Conservation (phyloP, 257 asterid genomes). For the Oldenlandia corymbosa region DNA sequence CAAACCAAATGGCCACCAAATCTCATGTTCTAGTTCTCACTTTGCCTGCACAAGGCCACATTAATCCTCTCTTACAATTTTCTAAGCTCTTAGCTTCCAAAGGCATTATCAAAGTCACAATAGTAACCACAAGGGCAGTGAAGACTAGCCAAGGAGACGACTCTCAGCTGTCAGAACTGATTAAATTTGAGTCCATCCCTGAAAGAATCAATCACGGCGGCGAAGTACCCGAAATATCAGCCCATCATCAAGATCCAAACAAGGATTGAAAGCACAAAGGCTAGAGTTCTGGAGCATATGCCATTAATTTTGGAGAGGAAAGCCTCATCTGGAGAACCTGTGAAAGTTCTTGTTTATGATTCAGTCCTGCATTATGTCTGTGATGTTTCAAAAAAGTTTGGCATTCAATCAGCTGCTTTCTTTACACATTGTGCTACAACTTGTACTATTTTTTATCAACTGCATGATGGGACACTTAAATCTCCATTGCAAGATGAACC, state of each 20-base stretch:
- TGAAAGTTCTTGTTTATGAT: slow-evolving; percentile 24
- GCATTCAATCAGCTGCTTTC: slow-evolving; percentile 28
- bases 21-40: background rate
- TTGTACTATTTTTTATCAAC: slow-evolving; percentile 27
- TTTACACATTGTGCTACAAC: slow-evolving; percentile 33
- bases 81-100: slow-evolving; percentile 3
- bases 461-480: slow-evolving; percentile 22
- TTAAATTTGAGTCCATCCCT: slow-evolving; percentile 2
- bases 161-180: background rate
- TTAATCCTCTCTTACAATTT: slow-evolving; percentile 5
- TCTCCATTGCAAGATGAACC: slow-evolving; percentile 15
- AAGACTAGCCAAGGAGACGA: too few species aligned
- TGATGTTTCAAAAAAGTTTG: slow-evolving; percentile 28
- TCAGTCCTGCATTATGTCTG: slow-evolving; percentile 30
- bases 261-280: background rate
- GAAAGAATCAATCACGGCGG: background rate
- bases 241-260: too few species aligned
- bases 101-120: slow-evolving; percentile 8
- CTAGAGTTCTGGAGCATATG: background rate
- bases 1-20: background rate
- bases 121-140: background rate
- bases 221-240: background rate
- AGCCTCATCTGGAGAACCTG: background rate
- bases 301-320: background rate
- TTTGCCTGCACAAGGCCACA: background rate